These are phyloP conservation scores for Termitomyces sp. DNA, from an alignment of 768 basidiomycete genomes.

Conservation along the genomic window DNA sequence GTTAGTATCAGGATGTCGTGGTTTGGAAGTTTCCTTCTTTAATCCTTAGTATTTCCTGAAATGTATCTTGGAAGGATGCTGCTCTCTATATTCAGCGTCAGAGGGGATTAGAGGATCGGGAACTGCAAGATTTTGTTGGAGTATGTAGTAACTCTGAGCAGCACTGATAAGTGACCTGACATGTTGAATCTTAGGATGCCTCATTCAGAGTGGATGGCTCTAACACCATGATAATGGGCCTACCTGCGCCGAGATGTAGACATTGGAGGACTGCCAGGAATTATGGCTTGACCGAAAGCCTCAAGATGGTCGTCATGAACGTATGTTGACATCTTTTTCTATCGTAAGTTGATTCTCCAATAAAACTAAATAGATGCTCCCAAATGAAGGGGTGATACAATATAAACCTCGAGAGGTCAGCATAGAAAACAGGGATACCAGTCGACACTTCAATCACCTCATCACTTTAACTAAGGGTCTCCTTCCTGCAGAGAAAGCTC, in stretches of 20 bases:
- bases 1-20: conserved; percentile 39
- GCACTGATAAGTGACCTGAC: neutral
- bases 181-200: conserved; percentile 27
- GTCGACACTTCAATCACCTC: conserved; percentile 35
- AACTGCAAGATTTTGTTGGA: conserved; percentile 45
- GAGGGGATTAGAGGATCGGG: conserved; percentile 30
- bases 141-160: conserved; percentile 18
- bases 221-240: conserved; percentile 39
- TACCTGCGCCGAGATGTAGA: conserved; percentile 34
- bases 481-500: conserved; percentile 31
- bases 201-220: conserved; percentile 37
- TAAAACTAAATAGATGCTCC: conserved; percentile 32
- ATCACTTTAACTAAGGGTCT: conserved; percentile 34
- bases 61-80: conserved; percentile 32
- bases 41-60: neutral
- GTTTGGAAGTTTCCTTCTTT: conserved; percentile 13
- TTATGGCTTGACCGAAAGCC: conserved; percentile 39
- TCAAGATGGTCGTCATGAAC: conserved; percentile 31
- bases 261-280: conserved; percentile 33
- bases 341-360: neutral
- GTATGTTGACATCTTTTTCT: conserved; percentile 17
- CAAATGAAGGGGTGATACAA: conserved; percentile 31
- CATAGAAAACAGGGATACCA: conserved; percentile 23
- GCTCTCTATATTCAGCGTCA: conserved; percentile 41
- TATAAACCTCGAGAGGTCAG: conserved; percentile 20